Conservation (phyloP, 768 basidiomycete species). For the Russula griseocarnosa region DNA sequence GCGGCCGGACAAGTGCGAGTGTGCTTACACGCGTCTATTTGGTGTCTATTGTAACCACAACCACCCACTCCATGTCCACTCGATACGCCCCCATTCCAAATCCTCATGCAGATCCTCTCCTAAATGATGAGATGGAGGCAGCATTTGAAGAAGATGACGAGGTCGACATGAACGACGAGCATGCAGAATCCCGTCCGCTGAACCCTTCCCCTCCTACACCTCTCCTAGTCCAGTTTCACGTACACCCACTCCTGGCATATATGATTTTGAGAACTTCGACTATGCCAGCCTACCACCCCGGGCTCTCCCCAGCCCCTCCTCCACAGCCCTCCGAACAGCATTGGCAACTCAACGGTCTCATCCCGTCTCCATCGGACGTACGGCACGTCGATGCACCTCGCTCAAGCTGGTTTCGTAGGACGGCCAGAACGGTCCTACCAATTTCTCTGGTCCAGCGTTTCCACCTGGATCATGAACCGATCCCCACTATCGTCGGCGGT, state of each 20-base stretch:
- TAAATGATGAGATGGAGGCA: conserved; percentile 71
- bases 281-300: conserved; percentile 76
- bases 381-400: conserved; percentile 35
- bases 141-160: conserved; percentile 78
- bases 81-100: conserved; percentile 70
- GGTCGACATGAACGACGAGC: conserved; percentile 53
- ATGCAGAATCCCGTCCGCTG: conserved; percentile 50
- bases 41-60: too few relatives aligned
- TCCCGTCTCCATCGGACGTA: conserved; percentile 45
- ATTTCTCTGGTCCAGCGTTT: conserved; percentile 45
- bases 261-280: conserved; percentile 79
- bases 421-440: conserved; percentile 56
- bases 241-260: conserved; percentile 39
- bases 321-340: conserved; percentile 60
- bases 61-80: conserved; percentile 40
- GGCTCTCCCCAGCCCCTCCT: conserved; percentile 64
- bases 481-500: conserved; percentile 52
- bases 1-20: not conserved
- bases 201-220: conserved; percentile 37
- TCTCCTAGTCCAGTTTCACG: conserved; percentile 27
- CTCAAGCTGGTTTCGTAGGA: conserved; percentile 52
- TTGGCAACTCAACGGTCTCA: conserved; percentile 72
- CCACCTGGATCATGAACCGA: conserved; percentile 41
- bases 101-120: conserved; percentile 46
- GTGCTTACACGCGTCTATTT: not conserved